phyloP scores from a whole-genome alignment of 2,329 filamentous ascomycete genomes.

The Fusarium secorum region DNA sequence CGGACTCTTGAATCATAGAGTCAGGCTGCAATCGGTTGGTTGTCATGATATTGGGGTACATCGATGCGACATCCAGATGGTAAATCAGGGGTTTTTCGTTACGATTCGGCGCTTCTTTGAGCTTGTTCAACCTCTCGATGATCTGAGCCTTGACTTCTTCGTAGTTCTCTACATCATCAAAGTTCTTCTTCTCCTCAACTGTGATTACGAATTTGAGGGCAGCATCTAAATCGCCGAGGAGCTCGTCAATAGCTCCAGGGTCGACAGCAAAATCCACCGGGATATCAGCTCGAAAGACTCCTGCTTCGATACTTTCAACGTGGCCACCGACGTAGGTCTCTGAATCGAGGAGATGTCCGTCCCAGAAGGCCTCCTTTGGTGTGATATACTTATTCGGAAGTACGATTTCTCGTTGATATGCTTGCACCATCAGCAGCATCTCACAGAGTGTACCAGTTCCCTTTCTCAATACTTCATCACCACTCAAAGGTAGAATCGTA shows the following conservation, averaged over 20 bases:
- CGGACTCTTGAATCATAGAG: slow-evolving; percentile 97
- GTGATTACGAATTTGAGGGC: slow-evolving; percentile 88
- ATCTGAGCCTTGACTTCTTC: slow-evolving; percentile 88
- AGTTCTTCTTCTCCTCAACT: slow-evolving; percentile 82
- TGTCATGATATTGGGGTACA: slow-evolving; percentile 99
- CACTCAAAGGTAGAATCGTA: slow-evolving; percentile 91
- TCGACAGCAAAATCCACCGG: slow-evolving; percentile 95
- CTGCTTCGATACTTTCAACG: slow-evolving; percentile 98
- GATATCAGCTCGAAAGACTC: slow-evolving; percentile 95
- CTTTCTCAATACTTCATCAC: slow-evolving; percentile 92
- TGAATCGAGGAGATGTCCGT: slow-evolving; percentile 93
- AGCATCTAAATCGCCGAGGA: slow-evolving; percentile 84
- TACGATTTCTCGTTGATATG: slow-evolving; percentile 89
- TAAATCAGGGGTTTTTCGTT: slow-evolving; percentile 91
- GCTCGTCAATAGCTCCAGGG: slow-evolving; percentile 84
- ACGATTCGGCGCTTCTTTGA: slow-evolving; percentile 85
- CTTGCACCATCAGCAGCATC: slow-evolving; percentile 99
- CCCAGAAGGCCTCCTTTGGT: slow-evolving; percentile 92
- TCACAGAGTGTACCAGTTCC: slow-evolving; percentile 98
- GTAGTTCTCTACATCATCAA: slow-evolving; percentile 83
- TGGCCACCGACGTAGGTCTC: slow-evolving; percentile 98
- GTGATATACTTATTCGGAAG: slow-evolving; percentile 95
- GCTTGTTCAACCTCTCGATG: slow-evolving; percentile 68
- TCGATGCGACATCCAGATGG: slow-evolving; percentile 97
- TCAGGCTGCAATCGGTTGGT: slow-evolving; percentile 97